Conservation (phyloP, 768 basidiomycete genomes). For the Chalciporus pseudorubinellus region DNA sequence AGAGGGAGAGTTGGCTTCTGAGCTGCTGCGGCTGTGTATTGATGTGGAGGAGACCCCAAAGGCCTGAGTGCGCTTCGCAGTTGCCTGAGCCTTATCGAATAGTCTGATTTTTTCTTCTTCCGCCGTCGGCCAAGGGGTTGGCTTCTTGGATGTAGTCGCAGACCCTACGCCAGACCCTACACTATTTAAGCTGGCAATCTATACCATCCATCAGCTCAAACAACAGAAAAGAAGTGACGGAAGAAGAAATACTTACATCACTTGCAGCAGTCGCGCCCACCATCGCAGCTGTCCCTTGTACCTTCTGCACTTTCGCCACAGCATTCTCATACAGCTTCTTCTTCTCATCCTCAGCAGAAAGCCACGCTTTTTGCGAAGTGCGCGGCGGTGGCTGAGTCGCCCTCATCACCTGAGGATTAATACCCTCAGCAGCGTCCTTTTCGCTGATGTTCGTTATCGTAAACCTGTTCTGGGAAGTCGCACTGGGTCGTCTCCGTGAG, state of each 20-base stretch:
- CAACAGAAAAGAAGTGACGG: not conserved
- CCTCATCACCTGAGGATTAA: conserved; percentile 17
- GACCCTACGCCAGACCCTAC: not conserved
- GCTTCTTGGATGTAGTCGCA: conserved; percentile 15
- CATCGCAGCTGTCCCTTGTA: conserved; percentile 35
- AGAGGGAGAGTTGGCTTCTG: conserved; percentile 23
- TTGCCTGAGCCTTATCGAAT: conserved; percentile 66
- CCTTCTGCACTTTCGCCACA: conserved; percentile 36
- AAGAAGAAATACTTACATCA: conserved; percentile 18
- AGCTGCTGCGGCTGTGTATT: conserved; percentile 27
- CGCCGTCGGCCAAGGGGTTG: conserved; percentile 55
- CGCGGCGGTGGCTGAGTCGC: conserved; percentile 24
- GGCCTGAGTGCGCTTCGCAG: conserved; percentile 59
- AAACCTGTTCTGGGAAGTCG: conserved; percentile 33
- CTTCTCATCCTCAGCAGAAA: conserved; percentile 48
- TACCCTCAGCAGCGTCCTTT: conserved; percentile 37
- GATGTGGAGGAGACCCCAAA: conserved; percentile 28
- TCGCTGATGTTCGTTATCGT: conserved; percentile 44
- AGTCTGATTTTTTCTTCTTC: conserved; percentile 75
- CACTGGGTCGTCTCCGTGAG: conserved; percentile 32
- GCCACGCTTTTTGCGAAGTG: conserved; percentile 20
- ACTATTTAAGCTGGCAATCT: conserved; percentile 5
- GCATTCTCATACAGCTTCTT: conserved; percentile 38
- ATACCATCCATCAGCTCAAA: conserved; percentile 8
- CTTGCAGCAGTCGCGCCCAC: conserved; percentile 24